Evolutionary conservation across 345 rosid genomes (phyloP).

Genomic region (Nasturtium officinale): DNA sequence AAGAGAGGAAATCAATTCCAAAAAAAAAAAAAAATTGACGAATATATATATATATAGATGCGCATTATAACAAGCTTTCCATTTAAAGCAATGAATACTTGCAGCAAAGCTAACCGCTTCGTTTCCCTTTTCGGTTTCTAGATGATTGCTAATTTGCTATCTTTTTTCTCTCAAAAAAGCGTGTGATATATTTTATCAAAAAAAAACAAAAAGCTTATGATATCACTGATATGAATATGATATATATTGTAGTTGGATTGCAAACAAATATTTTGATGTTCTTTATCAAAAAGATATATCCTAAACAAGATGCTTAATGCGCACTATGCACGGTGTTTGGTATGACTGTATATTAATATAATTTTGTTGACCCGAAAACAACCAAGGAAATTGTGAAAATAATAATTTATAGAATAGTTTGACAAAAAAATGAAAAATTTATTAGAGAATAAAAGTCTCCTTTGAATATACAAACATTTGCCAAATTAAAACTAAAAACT

Average conservation of each 20-base stretch:
- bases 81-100: conserved; percentile 32
- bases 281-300: neutral
- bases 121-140: conserved; percentile 29
- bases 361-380: neutral
- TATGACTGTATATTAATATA: neutral
- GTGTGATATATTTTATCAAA: neutral
- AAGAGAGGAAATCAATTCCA: neutral
- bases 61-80: conserved; percentile 30
- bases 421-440: neutral
- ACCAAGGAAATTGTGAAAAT: neutral
- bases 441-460: neutral
- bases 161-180: conserved; percentile 1
- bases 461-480: neutral
- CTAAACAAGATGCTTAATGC: neutral
- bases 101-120: conserved; percentile 37
- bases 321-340: neutral
- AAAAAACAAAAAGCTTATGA: neutral
- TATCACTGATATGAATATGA: neutral
- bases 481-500: neutral
- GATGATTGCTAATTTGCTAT: conserved; percentile 28
- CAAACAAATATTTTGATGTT: neutral
- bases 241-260: neutral
- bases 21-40: neutral
- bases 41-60: neutral
- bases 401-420: neutral